Evolutionary conservation across 345 rosid species (phyloP).

Genomic region (Arabis hirsuta): DNA sequence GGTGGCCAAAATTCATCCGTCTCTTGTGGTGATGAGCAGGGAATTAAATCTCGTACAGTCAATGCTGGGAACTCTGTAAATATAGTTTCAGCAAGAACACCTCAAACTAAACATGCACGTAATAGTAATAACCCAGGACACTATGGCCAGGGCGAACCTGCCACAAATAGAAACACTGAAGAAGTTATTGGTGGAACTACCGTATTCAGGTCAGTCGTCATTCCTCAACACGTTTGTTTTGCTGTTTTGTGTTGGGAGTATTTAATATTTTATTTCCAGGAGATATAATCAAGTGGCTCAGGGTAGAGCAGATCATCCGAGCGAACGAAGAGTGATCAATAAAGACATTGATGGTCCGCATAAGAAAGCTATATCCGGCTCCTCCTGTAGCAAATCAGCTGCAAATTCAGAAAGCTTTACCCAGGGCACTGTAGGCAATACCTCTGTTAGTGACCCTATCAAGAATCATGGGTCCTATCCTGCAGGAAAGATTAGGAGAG

Average conservation of each 20-base stretch:
- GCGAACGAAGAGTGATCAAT: constrained; percentile 55
- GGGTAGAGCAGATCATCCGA: constrained; percentile 59
- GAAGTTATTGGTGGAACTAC: constrained; percentile 32
- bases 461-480: constrained; percentile 45
- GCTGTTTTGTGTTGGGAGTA: constrained; percentile 27
- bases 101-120: constrained; percentile 44
- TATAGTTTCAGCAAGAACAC: constrained; percentile 48
- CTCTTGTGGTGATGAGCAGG: constrained; percentile 52
- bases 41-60: constrained; percentile 47
- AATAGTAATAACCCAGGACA: constrained; percentile 43
- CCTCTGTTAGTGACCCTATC: constrained; percentile 33
- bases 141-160: constrained; percentile 47
- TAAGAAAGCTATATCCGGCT: constrained; percentile 52
- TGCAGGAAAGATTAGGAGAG: too few species aligned
- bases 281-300: constrained; percentile 60
- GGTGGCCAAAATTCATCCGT: constrained; percentile 50
- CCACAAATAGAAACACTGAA: constrained; percentile 51
- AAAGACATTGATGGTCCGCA: constrained; percentile 66
- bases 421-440: constrained; percentile 45
- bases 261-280: constrained; percentile 62
- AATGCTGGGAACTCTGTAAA: constrained; percentile 46
- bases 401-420: constrained; percentile 50
- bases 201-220: constrained; percentile 63
- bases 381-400: constrained; percentile 41
- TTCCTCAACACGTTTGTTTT: background rate